Evolutionary conservation across 2,329 filamentous ascomycete species (phyloP).

Genomic region (Penicillium sp.): DNA sequence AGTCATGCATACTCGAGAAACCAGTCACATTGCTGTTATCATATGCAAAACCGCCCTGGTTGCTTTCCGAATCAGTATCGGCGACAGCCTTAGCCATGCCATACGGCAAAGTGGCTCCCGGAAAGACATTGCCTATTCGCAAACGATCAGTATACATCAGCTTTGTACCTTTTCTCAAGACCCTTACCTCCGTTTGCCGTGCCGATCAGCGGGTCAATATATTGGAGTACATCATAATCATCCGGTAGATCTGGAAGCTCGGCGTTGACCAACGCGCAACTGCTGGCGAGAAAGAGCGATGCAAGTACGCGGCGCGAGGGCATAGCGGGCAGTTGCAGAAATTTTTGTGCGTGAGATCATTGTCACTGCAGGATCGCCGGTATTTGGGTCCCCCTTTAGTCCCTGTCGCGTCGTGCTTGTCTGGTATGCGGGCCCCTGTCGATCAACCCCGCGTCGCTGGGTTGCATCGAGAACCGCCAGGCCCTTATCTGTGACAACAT

Average conservation of each 20-base stretch:
- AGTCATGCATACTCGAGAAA: slow-evolving; percentile 53
- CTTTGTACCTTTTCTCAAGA: too few species aligned
- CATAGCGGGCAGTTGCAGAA: slow-evolving; percentile 11
- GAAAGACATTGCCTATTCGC: slow-evolving; percentile 54
- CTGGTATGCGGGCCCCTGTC: slow-evolving; percentile 16
- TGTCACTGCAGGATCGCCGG: not conserved
- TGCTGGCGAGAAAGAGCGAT: slow-evolving; percentile 13
- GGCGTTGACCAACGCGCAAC: slow-evolving; percentile 9
- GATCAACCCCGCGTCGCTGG: slow-evolving; percentile 17
- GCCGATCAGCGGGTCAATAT: slow-evolving; percentile 55
- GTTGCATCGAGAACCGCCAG: slow-evolving; percentile 6
- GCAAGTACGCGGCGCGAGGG: slow-evolving; percentile 8
- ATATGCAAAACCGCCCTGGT: slow-evolving; percentile 58
- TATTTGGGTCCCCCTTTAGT: slow-evolving; percentile 10
- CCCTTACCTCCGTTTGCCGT: slow-evolving; percentile 48
- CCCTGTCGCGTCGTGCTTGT: slow-evolving; percentile 8
- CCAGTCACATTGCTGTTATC: slow-evolving; percentile 54
- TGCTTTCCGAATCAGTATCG: slow-evolving; percentile 51
- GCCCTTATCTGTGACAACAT: not conserved
- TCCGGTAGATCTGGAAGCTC: slow-evolving; percentile 13
- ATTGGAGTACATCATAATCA: slow-evolving; percentile 45
- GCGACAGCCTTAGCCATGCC: slow-evolving; percentile 59
- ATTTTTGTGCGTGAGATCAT: not conserved
- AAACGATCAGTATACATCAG: not conserved
- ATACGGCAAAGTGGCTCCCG: slow-evolving; percentile 56